These are phyloP conservation scores for Nowakowskiella sp. DNA, from an alignment of 192 early-diverging fungal genomes.

Conservation along the genomic window DNA sequence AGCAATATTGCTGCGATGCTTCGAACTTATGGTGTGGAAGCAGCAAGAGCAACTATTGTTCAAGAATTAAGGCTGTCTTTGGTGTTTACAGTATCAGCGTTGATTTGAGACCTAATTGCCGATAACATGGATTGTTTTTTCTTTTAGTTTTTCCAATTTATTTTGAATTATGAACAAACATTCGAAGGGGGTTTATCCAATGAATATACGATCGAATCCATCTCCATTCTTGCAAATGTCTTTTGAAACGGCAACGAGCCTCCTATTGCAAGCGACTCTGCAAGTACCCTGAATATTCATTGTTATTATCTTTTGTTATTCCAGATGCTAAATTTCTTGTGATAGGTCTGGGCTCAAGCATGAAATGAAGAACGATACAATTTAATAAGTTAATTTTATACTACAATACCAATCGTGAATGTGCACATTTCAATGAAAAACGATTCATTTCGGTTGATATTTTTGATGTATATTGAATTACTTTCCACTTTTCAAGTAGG, in stretches of 20 bases:
- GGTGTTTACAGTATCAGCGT: constrained; percentile 89
- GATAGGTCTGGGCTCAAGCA: too few species aligned
- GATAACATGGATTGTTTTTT: constrained; percentile 77
- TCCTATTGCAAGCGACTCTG: constrained; percentile 86
- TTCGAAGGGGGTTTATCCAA: constrained; percentile 98
- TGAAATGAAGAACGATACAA: too few species aligned
- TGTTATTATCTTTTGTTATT: too few species aligned
- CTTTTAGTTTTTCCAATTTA: neutral
- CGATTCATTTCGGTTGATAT: too few species aligned
- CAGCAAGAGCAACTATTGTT: constrained; percentile 85
- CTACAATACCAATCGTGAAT: too few species aligned
- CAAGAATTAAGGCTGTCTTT: constrained; percentile 89
- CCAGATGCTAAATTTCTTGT: too few species aligned
- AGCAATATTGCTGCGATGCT: constrained; percentile 96
- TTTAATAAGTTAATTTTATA: too few species aligned
- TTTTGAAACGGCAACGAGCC: constrained; percentile 92
- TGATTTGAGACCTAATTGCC: constrained; percentile 91
- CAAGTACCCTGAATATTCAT: too few species aligned
- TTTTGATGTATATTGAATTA: too few species aligned
- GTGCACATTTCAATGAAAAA: too few species aligned
- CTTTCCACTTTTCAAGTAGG: too few species aligned
- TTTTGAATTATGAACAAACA: constrained; percentile 42
- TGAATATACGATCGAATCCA: constrained; percentile 84
- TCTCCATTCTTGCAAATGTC: constrained; percentile 97
- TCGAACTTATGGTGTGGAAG: constrained; percentile 94